Conservation (phyloP, 495 filamentous ascomycete genomes). For the Aspergillus coremiiformis region DNA sequence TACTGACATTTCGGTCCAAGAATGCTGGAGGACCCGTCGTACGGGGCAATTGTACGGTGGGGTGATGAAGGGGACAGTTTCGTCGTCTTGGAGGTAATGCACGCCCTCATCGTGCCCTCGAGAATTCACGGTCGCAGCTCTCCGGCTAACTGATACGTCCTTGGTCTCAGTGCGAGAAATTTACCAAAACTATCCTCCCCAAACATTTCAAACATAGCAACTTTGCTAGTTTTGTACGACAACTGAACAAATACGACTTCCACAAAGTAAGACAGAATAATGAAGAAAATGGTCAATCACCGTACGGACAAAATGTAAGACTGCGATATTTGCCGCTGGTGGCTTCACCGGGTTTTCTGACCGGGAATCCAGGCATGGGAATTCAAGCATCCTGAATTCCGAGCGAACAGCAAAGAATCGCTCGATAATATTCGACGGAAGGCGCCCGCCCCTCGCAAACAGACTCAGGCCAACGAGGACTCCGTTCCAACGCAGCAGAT, state of each 20-base stretch:
- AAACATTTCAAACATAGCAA: constrained; percentile 99
- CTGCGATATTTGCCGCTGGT: not conserved
- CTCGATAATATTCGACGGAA: constrained; percentile 95
- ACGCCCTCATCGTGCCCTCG: constrained; percentile 2
- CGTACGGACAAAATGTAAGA: constrained; percentile 82
- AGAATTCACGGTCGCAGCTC: constrained; percentile 2
- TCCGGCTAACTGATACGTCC: constrained; percentile 2
- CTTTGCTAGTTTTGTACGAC: constrained; percentile 96
- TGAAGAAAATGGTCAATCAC: constrained; percentile 85
- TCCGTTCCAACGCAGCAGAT: constrained; percentile 80
- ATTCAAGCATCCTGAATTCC: constrained; percentile 96
- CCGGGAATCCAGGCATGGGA: constrained; percentile 69
- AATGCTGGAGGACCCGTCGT: constrained; percentile 94
- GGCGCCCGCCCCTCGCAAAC: constrained; percentile 84
- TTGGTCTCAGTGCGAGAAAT: constrained; percentile 77
- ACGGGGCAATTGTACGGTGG: constrained; percentile 91
- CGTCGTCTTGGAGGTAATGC: constrained; percentile 85
- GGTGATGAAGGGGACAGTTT: constrained; percentile 92
- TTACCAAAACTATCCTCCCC: constrained; percentile 92
- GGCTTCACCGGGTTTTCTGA: constrained; percentile 6
- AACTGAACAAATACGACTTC: constrained; percentile 99
- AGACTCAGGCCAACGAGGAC: constrained; percentile 57
- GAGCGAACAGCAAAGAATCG: constrained; percentile 90
- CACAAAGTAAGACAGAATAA: constrained; percentile 98
- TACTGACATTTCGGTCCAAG: constrained; percentile 35